Conservation (phyloP, 768 basidiomycete species). For the Mycena venus region DNA sequence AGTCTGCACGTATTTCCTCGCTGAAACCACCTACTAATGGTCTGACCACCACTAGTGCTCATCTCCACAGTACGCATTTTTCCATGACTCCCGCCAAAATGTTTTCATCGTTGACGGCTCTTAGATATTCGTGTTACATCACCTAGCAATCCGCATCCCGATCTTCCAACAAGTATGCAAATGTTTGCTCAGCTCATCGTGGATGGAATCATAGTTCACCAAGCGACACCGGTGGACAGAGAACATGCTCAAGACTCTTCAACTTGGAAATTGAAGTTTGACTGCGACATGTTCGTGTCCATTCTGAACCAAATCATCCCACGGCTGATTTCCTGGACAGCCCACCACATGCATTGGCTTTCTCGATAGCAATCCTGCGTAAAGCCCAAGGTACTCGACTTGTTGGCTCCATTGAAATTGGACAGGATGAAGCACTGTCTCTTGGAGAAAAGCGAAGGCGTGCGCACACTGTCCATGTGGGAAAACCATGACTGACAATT, state of each 20-base stretch:
- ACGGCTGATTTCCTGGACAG: not conserved
- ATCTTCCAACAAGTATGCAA: conserved; percentile 7
- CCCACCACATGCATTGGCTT: not conserved
- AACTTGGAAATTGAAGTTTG: conserved; percentile 12
- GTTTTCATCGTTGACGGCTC: not conserved
- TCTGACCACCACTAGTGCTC: not conserved
- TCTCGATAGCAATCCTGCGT: not conserved
- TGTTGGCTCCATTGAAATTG: not conserved
- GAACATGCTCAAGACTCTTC: not conserved
- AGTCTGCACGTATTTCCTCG: not conserved
- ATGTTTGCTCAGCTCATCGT: conserved; percentile 20
- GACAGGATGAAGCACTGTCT: not conserved
- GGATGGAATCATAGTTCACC: not conserved
- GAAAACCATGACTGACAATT: not conserved
- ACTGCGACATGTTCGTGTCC: conserved; percentile 1
- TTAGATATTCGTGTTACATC: conserved; percentile 6
- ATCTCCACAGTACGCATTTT: not conserved
- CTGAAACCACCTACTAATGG: not conserved
- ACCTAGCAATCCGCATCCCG: not conserved
- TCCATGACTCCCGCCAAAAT: not conserved
- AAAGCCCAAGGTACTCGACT: not conserved
- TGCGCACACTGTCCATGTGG: not conserved
- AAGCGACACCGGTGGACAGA: not conserved
- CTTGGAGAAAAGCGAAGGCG: not conserved
- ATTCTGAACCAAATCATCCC: not conserved